Base-by-base conservation (phyloP, 1,139 yeast genomes). In the Yarrowia galli region DNA sequence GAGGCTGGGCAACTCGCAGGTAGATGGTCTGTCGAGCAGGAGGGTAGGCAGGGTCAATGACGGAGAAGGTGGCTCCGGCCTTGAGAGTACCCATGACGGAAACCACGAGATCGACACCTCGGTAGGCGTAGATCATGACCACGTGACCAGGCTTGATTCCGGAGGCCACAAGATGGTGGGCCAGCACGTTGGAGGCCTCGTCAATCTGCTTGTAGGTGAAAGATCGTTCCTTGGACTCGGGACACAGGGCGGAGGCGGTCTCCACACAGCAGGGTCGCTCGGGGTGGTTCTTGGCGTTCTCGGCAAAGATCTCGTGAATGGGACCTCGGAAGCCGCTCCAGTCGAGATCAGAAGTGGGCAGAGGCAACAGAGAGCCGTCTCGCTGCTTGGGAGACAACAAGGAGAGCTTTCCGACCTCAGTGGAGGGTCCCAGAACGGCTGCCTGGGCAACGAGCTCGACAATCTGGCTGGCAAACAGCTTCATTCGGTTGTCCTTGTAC, bases 21-120 rank as follows among this genome's bases (percentile, higher is more conserved):
- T 95, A 95, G 71, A 95, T 87, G 73, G 91, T 95, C 79, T 95
- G 99, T 79, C 99, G 87, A 10, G 97, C 97, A 25, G 99, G 97
- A 51, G 99, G 99, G 78, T 95, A 95, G 2, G 99, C 98, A 8
- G 99, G 99, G 76, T 95, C 99, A 72, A 95, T 95, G 35, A 96
- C 99, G 7, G 98, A 93, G 77, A 95, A 95, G 0, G 99, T 93
- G 20, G 97, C 99, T 73, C 99, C 99, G 1, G 99, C 98, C 80
- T 95, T 95, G 75, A 95, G 84, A 45, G 92, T 97, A 78, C 98
- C 99, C 92, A 95, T 89, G 20, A 95, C 98, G 8, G 98, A 97
- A 65, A 95, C 91, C 85, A 95, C 92, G 72, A 95, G 83, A 76
- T 95, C 99, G 15, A 95, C 99, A 72, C 98, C 98, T 79, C 99